Evolutionary conservation across 192 early-diverging fungal species (phyloP).

Genomic region (Spizellomyces punctatus): DNA sequence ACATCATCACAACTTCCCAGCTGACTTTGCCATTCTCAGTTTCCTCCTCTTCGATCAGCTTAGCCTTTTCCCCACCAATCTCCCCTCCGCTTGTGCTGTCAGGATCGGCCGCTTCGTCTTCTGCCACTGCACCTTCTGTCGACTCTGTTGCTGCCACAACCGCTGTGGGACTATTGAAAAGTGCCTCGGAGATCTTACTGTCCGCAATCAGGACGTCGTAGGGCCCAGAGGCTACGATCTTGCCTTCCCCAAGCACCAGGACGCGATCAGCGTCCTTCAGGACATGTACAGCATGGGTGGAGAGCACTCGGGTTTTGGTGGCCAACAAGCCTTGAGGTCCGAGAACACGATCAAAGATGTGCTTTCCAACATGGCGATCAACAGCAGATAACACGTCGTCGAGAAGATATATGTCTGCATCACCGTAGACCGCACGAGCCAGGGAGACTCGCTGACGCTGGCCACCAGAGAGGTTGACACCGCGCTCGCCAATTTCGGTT

Average conservation of each 20-base stretch:
- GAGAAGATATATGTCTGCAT: constrained; percentile 43
- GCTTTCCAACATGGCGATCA: constrained; percentile 36
- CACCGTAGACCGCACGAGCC: constrained; percentile 48
- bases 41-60: constrained; percentile 18
- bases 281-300: constrained; percentile 73
- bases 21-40: constrained; percentile 13
- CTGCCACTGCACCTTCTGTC: neutral
- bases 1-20: constrained; percentile 1
- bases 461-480: constrained; percentile 60
- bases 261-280: constrained; percentile 71
- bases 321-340: constrained; percentile 54
- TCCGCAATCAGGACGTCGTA: constrained; percentile 54
- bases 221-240: constrained; percentile 59
- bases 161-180: no score
- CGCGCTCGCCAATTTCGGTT: constrained; percentile 53
- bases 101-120: neutral
- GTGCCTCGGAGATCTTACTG: neutral
- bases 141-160: neutral
- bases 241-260: constrained; percentile 66
- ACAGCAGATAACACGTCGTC: constrained; percentile 80
- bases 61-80: constrained; percentile 2
- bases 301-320: constrained; percentile 73
- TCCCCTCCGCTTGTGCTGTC: no score
- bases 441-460: constrained; percentile 76
- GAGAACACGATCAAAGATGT: constrained; percentile 42